Percentiles rank a stretch among this genome's conserved stretches.
These are phyloP conservation scores for Talaromyces sp. DNA, from an alignment of 2,329 filamentous ascomycete species.

Conservation along the genomic window DNA sequence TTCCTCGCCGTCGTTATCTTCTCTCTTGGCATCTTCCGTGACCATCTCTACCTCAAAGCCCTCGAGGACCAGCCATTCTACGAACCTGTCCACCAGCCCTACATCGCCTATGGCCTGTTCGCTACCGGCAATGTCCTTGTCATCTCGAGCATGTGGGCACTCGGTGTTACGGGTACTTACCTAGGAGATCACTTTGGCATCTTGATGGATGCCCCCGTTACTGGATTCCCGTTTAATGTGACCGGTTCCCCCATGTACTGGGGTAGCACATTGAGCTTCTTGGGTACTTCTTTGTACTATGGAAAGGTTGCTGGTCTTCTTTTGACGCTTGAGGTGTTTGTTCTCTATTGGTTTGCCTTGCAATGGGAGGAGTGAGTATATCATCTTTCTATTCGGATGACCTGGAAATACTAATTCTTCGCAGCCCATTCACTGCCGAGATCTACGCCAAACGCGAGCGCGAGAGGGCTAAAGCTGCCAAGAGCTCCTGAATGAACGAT, in stretches of 20 bases:
- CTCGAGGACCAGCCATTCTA: constrained; percentile 73
- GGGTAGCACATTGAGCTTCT: constrained; percentile 86
- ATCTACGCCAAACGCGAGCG: constrained; percentile 77
- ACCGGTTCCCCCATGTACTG: constrained; percentile 94
- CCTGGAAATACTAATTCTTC: not conserved
- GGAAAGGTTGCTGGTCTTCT: constrained; percentile 83
- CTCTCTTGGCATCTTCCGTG: constrained; percentile 81
- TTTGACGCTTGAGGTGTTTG: constrained; percentile 69
- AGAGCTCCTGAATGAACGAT: constrained; percentile 30
- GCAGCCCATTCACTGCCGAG: constrained; percentile 75
- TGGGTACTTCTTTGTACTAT: constrained; percentile 78
- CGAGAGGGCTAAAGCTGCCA: constrained; percentile 38
- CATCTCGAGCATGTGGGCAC: constrained; percentile 80
- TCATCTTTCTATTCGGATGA: constrained; percentile 8
- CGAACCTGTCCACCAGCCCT: constrained; percentile 64
- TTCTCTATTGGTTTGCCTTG: constrained; percentile 77
- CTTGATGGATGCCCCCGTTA: constrained; percentile 91
- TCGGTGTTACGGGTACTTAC: constrained; percentile 94
- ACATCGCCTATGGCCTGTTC: constrained; percentile 68
- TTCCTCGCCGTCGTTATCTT: constrained; percentile 86
- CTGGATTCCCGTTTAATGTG: constrained; percentile 92
- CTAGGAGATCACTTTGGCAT: constrained; percentile 98
- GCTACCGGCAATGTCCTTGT: constrained; percentile 77
- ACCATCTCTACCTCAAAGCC: constrained; percentile 81
- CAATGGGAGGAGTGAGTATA: constrained; percentile 70